Base-by-base conservation (phyloP, 2,329 filamentous ascomycete species). In the Tetracladium maxilliforme region DNA sequence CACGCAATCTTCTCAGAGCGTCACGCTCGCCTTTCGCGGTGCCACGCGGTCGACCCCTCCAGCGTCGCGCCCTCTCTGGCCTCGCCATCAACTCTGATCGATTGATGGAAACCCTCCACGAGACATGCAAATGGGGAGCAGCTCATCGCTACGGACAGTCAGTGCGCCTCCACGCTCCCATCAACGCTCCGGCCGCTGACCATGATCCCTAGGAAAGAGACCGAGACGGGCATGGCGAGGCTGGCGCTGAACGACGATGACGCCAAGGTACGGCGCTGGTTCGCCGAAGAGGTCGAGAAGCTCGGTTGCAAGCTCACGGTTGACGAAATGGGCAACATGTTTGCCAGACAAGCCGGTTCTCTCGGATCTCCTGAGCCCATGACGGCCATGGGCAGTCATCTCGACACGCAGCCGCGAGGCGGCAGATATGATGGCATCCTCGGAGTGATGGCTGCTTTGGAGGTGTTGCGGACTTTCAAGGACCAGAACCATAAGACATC, bases 291-390 rank as follows among this genome's bases (percentile, higher is more conserved):
- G 1, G 67, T 66, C 3, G 50, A 64, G 36, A 50, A 50, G 0
- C 49, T 82, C 0, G 75, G 71, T 9, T 86, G 79, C 44, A 56
- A 57, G 3, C 56, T 77, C 9, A 72, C 61, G 0, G 47, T 81
- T 2, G 80, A 87, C 41, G 55, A 65, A 11, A 82, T 86, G 66
- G 80, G 79, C 4, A 86, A 86, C 36, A 76, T 76, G 32, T 86
- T 86, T 41, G 75, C 77, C 2, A 57, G 79, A 4, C 62, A 71
- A 2, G 63, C 68, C 3, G 78, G 78, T 1, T 48, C 63, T 24
- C 61, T 64, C 4, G n/a, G n/a, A n/a, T n/a, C n/a, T n/a, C n/a
- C n/a, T n/a, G n/a, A n/a, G n/a, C 56, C 65, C 5, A 64, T 75
- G 1, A 76, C 71, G 3, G 77, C 68, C 27, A 72, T 69, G 14